Percentiles rank a stretch among this genome's conserved stretches.
Conservation (phyloP, 306 rosid species). For the Aeschynomene evenia region DNA sequence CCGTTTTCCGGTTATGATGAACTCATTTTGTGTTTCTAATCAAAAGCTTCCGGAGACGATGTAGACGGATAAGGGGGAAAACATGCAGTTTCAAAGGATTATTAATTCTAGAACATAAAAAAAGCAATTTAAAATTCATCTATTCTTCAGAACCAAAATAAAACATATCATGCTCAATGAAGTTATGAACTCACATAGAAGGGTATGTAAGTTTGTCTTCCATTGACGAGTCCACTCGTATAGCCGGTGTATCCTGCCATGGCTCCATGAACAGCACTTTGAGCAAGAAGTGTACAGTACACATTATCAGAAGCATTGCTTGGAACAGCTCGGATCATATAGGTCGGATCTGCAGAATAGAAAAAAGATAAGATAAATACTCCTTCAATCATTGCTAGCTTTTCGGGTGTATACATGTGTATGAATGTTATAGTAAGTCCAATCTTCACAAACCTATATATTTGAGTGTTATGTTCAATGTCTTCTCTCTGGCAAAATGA, state of each 20-base stretch:
- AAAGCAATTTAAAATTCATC: too few relatives aligned
- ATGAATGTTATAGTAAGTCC: not conserved
- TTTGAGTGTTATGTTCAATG: slow-evolving; percentile 67
- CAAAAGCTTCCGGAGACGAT: not conserved
- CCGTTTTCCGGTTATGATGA: not conserved
- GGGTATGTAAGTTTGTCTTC: slow-evolving; percentile 89
- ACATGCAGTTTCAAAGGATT: too few relatives aligned
- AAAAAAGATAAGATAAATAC: not conserved
- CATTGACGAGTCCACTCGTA: slow-evolving; percentile 78
- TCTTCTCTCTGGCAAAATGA: slow-evolving; percentile 55
- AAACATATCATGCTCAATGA: not conserved
- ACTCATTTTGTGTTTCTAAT: too few relatives aligned
- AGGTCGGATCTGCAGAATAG: slow-evolving; percentile 79
- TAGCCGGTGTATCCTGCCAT: slow-evolving; percentile 97
- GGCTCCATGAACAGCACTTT: slow-evolving; percentile 94
- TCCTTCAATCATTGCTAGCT: not conserved
- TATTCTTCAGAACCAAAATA: slow-evolving; percentile 8
- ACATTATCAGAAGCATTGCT: slow-evolving; percentile 92
- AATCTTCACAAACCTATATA: slow-evolving; percentile 67
- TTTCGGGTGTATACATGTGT: not conserved
- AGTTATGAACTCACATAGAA: slow-evolving; percentile 61
- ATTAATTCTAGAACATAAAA: too few relatives aligned
- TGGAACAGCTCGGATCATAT: slow-evolving; percentile 92
- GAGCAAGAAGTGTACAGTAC: slow-evolving; percentile 91
- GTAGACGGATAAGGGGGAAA: too few relatives aligned